Evolutionary conservation across 2,329 filamentous ascomycete species (phyloP), one percentile per base, ranked within the genome.

Genomic region (Lachnellula suecica): DNA sequence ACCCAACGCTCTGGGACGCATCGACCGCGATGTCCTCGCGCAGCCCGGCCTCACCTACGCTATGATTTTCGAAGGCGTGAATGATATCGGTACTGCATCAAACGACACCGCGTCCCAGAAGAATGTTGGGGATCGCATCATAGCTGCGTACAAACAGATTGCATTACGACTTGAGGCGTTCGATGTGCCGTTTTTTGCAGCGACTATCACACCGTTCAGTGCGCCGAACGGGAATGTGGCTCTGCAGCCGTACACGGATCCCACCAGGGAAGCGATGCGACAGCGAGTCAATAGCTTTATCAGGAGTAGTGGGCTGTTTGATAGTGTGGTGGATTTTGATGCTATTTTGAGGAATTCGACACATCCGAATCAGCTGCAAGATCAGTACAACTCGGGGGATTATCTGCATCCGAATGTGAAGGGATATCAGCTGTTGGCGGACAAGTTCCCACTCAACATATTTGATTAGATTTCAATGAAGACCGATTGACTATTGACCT

Each of bases 21-120:
- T 87, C 56, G 78, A 85, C 63, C 77, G 84, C n/a, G 85, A 88
- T 63, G 78, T 85, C 2, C 72, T 88, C 2, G 66, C 77, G 0
- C 79, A 82, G 27, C 73, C 78, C 0, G 79, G 79, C 4, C 77
- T 83, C 2, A 73, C 74, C 59, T 87, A 84, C 61, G 79, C 79
- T 20, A 76, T 88, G 70, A 74, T 88, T 34, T 88, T 87, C 64
- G 82, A 86, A 66, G 84, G 85, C 19, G 83, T 88, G 24, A 87
- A 88, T 62, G 85, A 88, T 61, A 87, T 89, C 51, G 85, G 84
- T 3, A 71, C 67, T 2, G 77, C 74, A 0, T 68, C 70, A 2
- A 61, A 75, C 0, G 77, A 78, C 20, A 43, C 69, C 1, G 67
- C 64, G 1, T 72, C 75, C 1, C 83, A 86, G 60, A 66, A 67